These are phyloP conservation scores for Pseudogymnoascus sp. DNA, from an alignment of 2,329 filamentous ascomycete genomes.

Conservation along the genomic window DNA sequence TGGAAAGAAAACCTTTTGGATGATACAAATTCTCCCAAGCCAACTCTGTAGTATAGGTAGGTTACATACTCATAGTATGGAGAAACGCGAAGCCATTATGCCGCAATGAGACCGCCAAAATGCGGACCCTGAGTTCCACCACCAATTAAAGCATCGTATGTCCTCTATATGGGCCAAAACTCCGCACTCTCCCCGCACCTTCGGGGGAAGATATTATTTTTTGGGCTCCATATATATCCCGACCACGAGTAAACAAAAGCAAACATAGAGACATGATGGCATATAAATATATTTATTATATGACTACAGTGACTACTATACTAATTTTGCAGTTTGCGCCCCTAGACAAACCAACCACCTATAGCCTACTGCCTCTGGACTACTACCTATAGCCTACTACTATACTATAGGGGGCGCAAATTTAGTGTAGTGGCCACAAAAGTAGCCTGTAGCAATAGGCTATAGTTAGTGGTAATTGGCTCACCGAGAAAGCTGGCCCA, in stretches of 20 bases:
- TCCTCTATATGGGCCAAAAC: not conserved
- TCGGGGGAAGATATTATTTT: not conserved
- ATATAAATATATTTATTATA: not conserved
- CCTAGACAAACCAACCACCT: no score
- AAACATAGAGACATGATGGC: not conserved
- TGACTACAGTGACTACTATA: no score
- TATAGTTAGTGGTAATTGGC: no score
- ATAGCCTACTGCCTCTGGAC: no score
- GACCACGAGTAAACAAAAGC: not conserved
- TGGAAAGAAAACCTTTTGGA: not conserved
- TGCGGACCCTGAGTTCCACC: conserved; percentile 5
- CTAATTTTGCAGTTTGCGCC: no score
- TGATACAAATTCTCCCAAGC: not conserved
- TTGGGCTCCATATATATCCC: not conserved
- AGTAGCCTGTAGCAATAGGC: no score
- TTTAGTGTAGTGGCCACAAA: no score
- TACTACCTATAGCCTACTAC: no score
- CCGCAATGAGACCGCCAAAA: not conserved
- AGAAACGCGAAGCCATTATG: not conserved
- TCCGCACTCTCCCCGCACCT: conserved; percentile 2
- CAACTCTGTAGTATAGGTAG: not conserved
- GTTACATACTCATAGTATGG: not conserved
- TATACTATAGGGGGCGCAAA: no score
- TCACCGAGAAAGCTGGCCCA: no score
- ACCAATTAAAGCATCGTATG: not conserved